Conservation (phyloP, 345 rosid species). For the Mangifera indica region DNA sequence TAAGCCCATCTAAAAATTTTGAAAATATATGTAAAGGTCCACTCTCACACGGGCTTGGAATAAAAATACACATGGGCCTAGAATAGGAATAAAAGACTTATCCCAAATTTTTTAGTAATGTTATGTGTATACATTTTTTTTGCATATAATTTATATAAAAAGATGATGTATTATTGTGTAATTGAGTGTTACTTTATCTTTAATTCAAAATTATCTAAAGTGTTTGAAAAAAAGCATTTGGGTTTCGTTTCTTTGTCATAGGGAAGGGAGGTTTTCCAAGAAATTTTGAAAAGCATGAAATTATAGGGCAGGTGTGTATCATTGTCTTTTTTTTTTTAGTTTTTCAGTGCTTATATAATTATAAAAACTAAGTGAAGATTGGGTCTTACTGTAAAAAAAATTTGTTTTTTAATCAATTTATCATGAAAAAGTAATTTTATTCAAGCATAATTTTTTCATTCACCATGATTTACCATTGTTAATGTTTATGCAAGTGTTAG, state of each 20-base stretch:
- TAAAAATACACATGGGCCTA: too few relatives aligned
- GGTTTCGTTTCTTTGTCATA: conserved; percentile 98
- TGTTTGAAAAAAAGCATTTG: too few relatives aligned
- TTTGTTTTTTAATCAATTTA: not conserved
- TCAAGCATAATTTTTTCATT: not conserved
- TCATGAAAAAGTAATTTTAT: not conserved
- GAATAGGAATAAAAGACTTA: too few relatives aligned
- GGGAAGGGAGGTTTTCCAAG: conserved; percentile 97
- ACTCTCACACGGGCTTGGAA: too few relatives aligned
- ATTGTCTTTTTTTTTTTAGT: not conserved
- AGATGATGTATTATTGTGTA: too few relatives aligned
- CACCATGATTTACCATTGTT: not conserved
- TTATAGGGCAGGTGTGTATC: conserved; percentile 75
- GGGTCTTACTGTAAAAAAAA: not conserved
- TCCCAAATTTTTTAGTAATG: too few relatives aligned
- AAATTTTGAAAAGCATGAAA: conserved; percentile 85
- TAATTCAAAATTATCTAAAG: too few relatives aligned
- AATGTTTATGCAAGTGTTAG: conserved; percentile 57
- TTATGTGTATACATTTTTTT: too few relatives aligned
- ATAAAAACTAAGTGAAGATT: not conserved
- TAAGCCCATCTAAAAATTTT: too few relatives aligned
- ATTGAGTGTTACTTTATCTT: too few relatives aligned
- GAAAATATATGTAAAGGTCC: too few relatives aligned
- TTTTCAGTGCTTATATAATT: not conserved
- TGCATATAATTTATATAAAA: too few relatives aligned